These are phyloP conservation scores for Barbarea vulgaris DNA, from an alignment of 345 rosid genomes.

Conservation along the genomic window DNA sequence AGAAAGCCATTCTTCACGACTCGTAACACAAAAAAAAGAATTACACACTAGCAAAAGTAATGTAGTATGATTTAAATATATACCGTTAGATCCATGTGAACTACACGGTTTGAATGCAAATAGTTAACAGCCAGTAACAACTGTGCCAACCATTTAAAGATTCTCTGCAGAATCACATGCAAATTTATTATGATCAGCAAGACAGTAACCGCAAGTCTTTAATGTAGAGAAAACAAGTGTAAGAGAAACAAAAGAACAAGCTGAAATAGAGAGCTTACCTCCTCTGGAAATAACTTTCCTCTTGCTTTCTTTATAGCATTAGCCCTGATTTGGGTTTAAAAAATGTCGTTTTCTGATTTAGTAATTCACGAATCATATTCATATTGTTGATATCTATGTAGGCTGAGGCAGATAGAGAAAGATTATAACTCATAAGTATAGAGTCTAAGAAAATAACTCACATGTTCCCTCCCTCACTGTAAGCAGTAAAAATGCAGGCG, in stretches of 20 bases:
- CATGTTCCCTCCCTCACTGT: conserved; percentile 95
- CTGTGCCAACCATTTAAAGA: conserved; percentile 96
- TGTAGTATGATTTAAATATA: neutral
- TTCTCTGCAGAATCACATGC: conserved; percentile 54
- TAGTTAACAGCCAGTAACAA: conserved; percentile 92
- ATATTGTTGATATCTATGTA: neutral
- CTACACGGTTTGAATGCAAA: conserved; percentile 90
- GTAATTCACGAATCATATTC: conserved; percentile 2
- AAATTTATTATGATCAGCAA: conserved; percentile 10
- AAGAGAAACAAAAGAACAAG: conserved; percentile 30
- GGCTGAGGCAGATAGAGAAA: neutral
- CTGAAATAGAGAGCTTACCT: conserved; percentile 55
- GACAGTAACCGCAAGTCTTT: neutral
- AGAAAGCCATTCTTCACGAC: conserved; percentile 9
- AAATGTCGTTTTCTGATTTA: neutral
- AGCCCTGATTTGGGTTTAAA: conserved; percentile 54
- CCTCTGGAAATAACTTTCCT: conserved; percentile 77
- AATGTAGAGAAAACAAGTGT: neutral
- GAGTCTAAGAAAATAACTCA: conserved; percentile 47
- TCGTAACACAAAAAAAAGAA: conserved; percentile 31
- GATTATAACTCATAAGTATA: neutral
- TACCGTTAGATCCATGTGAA: conserved; percentile 96
- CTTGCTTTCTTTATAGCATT: conserved; percentile 80
- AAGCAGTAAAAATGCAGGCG: conserved; percentile 73
- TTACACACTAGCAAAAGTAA: conserved; percentile 18